Evolutionary conservation across 306 rosid genomes (phyloP).

Genomic region (Trifolium repens): DNA sequence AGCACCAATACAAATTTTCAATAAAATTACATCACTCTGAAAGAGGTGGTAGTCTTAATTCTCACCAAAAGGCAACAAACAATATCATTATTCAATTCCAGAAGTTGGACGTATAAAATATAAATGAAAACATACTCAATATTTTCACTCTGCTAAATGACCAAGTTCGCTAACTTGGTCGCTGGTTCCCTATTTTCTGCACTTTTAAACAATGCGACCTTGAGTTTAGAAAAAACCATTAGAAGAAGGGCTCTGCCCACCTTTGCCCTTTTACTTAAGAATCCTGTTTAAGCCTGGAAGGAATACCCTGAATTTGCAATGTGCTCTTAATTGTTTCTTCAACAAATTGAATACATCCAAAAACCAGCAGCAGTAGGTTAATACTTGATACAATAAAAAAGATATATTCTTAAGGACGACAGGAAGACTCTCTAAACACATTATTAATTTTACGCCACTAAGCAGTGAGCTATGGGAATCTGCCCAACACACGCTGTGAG

Average conservation of each 20-base stretch:
- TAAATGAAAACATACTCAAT: conserved; percentile 5
- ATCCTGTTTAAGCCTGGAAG: conserved; percentile 50
- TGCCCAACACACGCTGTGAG: conserved; percentile 4
- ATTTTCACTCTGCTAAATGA: conserved; percentile 23
- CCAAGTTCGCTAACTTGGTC: background rate
- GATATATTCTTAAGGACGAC: conserved; percentile 28
- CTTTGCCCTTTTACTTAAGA: conserved; percentile 57
- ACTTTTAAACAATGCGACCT: conserved; percentile 8
- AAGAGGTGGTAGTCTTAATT: background rate
- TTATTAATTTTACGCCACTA: conserved; percentile 28
- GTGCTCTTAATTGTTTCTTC: conserved; percentile 31
- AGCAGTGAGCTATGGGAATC: conserved; percentile 28
- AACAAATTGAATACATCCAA: conserved; percentile 24
- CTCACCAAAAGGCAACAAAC: conserved; percentile 3
- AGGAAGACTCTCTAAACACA: conserved; percentile 30
- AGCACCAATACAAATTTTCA: background rate
- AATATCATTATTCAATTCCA: conserved; percentile 1
- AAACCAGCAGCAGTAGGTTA: conserved; percentile 24
- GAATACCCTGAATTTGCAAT: conserved; percentile 55
- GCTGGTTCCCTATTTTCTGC: background rate
- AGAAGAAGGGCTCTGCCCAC: conserved; percentile 42
- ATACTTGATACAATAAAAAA: conserved; percentile 21
- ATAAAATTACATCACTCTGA: background rate
- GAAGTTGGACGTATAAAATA: conserved; percentile 2
- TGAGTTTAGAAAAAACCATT: conserved; percentile 50